A percentile compares a stretch with the other conserved stretches of the same genome.
Evolutionary conservation across 2,329 filamentous ascomycete species (phyloP).

Genomic region (Cladorrhinum sp.): DNA sequence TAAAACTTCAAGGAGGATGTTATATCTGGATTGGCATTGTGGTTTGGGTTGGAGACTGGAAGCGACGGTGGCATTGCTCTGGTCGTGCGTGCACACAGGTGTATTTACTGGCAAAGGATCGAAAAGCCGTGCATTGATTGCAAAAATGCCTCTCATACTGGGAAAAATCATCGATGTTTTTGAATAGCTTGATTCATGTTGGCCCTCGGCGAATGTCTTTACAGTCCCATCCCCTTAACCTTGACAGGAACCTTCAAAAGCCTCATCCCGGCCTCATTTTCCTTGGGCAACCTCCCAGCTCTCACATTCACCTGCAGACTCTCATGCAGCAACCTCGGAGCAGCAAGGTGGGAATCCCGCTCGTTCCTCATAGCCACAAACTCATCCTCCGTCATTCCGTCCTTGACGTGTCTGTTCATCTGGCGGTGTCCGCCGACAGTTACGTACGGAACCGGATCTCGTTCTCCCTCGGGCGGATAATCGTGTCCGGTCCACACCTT

Average conservation of each 20-base stretch:
- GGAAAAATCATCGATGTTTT: no score
- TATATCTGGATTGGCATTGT: no score
- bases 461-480: slow-evolving; percentile 43
- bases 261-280: slow-evolving; percentile 31
- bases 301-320: slow-evolving; percentile 53
- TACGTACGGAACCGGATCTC: slow-evolving; percentile 38
- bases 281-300: slow-evolving; percentile 42
- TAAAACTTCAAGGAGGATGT: no score
- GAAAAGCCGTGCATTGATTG: no score
- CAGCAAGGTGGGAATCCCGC: slow-evolving; percentile 42
- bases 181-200: no score
- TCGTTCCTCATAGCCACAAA: slow-evolving; percentile 44
- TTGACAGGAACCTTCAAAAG: slow-evolving; percentile 39
- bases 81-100: no score
- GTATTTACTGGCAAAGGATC: no score
- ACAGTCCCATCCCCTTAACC: slow-evolving; percentile 14
- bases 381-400: slow-evolving; percentile 40
- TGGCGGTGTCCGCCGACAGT: slow-evolving; percentile 46
- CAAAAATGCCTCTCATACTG: no score
- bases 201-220: no score
- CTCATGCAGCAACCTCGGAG: slow-evolving; percentile 48
- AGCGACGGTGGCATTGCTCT: no score
- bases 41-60: no score
- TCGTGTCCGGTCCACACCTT: slow-evolving; percentile 56
- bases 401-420: slow-evolving; percentile 48